Evolutionary conservation across 805 yeast species (phyloP).

Genomic region (Lachancea sp.): DNA sequence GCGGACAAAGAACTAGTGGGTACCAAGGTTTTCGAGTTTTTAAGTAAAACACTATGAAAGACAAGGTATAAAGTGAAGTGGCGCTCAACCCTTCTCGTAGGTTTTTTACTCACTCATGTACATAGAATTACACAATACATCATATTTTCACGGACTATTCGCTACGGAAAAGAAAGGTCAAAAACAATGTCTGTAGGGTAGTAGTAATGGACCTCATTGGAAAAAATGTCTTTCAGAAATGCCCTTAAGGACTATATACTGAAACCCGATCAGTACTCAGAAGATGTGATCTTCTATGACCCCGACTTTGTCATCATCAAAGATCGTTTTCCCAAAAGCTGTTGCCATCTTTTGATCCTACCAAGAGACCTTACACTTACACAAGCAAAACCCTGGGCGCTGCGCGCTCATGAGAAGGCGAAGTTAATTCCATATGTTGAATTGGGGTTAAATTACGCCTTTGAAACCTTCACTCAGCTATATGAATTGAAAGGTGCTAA

Average conservation of each 20-base stretch:
- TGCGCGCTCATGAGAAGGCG: constrained; percentile 35
- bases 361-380: constrained; percentile 45
- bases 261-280: constrained; percentile 37
- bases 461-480: constrained; percentile 21
- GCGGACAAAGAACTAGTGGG: constrained; percentile 42
- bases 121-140: constrained; percentile 3
- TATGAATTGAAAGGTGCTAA: constrained; percentile 11
- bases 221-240: constrained; percentile 42
- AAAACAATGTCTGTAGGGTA: neutral
- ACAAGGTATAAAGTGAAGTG: neutral
- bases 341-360: constrained; percentile 52
- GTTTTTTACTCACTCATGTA: constrained; percentile 1
- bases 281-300: constrained; percentile 43
- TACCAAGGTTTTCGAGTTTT: constrained; percentile 16
- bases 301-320: constrained; percentile 47
- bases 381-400: constrained; percentile 42
- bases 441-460: constrained; percentile 26
- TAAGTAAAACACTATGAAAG: constrained; percentile 11
- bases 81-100: neutral
- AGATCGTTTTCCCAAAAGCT: constrained; percentile 61
- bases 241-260: constrained; percentile 46
- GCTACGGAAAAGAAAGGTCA: neutral
- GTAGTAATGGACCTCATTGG: too few species aligned
- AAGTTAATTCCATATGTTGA: constrained; percentile 33
- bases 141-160: neutral